phyloP scores from a whole-genome alignment of 2,329 filamentous ascomycete species.

The Beauveria pseudobassiana region DNA sequence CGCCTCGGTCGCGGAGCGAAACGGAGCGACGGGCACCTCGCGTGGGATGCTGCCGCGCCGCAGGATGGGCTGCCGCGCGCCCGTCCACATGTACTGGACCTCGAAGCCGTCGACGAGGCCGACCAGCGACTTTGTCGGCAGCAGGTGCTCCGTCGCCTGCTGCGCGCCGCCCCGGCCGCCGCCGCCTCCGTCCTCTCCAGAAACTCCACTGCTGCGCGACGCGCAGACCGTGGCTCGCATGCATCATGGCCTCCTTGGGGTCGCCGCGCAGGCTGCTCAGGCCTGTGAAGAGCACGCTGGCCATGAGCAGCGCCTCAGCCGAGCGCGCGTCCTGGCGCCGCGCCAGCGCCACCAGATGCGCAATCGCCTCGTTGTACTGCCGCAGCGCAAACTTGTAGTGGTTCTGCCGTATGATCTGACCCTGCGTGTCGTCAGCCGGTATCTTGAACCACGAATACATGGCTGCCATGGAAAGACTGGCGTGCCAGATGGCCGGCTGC shows the following conservation, averaged over 20 bases:
- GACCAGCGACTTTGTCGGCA: constrained; percentile 7
- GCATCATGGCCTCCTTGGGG: constrained; percentile 9
- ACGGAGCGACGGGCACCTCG: not conserved
- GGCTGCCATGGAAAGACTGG: constrained; percentile 9
- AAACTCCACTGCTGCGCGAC: constrained; percentile 6
- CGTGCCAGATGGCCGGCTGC: constrained; percentile 11
- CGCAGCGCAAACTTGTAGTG: constrained; percentile 8
- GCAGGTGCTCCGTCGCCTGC: not conserved
- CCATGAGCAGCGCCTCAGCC: constrained; percentile 4
- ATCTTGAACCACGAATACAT: constrained; percentile 9
- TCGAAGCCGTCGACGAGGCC: constrained; percentile 7
- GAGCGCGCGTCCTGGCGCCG: not conserved
- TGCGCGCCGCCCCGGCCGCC: no score
- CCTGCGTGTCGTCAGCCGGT: not conserved
- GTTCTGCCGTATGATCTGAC: not conserved
- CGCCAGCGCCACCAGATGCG: constrained; percentile 2
- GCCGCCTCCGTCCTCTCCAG: not conserved
- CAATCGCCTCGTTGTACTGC: constrained; percentile 9
- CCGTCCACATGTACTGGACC: constrained; percentile 11
- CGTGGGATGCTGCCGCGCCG: not conserved
- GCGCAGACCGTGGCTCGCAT: constrained; percentile 2
- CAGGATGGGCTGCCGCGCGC: not conserved
- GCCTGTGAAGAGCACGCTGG: constrained; percentile 9
- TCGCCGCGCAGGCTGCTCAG: constrained; percentile 10
- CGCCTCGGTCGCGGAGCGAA: constrained; percentile 8